These are phyloP conservation scores for Albophoma yamanashiensis DNA, from an alignment of 2,329 filamentous ascomycete species.

Conservation along the genomic window DNA sequence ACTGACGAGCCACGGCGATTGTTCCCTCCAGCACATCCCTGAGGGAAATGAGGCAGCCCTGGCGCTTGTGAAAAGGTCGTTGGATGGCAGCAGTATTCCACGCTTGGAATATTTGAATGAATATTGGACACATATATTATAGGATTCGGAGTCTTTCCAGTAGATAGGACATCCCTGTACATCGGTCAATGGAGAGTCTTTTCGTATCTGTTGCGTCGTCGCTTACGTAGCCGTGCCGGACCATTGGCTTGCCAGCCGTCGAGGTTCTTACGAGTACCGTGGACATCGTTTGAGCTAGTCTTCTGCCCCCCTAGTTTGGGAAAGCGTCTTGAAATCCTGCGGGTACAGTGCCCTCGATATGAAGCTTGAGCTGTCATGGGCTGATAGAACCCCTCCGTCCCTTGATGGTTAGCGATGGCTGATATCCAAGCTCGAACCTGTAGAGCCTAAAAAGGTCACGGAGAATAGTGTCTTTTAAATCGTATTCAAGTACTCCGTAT, in stretches of 20 bases:
- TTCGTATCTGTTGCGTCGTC: conserved; percentile 11
- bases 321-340: background rate
- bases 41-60: conserved; percentile 5
- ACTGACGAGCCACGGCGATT: conserved; percentile 4
- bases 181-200: conserved; percentile 25
- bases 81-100: conserved; percentile 14
- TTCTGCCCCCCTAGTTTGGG: background rate
- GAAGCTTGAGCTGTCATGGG: background rate
- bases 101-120: conserved; percentile 12
- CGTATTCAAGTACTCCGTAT: background rate
- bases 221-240: background rate
- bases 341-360: background rate
- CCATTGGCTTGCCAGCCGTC: background rate
- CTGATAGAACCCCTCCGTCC: background rate
- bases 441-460: no score
- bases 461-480: background rate
- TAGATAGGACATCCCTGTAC: conserved; percentile 33
- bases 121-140: conserved; percentile 22
- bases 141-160: conserved; percentile 22
- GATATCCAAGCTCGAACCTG: background rate
- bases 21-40: background rate
- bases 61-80: conserved; percentile 13
- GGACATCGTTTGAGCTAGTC: background rate
- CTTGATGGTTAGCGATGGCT: background rate
- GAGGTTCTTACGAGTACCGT: background rate